Percentiles rank a stretch among this genome's conserved stretches.
These are phyloP conservation scores for Lentinula detonsa DNA, from an alignment of 768 basidiomycete genomes.

Conservation along the genomic window DNA sequence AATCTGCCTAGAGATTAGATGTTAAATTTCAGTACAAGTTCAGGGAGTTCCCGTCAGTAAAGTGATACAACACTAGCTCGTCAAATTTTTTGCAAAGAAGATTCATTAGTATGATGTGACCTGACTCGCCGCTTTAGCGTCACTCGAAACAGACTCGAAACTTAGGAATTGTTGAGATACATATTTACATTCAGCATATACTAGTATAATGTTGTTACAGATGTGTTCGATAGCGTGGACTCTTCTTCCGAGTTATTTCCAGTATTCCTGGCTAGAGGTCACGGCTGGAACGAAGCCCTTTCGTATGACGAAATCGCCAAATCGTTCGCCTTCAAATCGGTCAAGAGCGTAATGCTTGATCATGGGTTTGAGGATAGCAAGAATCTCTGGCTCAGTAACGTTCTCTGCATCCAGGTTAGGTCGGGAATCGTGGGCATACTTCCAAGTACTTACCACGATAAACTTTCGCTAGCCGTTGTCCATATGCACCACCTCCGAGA, in stretches of 20 bases:
- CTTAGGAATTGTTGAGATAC: too few relatives aligned
- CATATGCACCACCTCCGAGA: slow-evolving; percentile 92
- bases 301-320: slow-evolving; percentile 93
- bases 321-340: slow-evolving; percentile 79
- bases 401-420: slow-evolving; percentile 43
- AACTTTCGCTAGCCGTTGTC: slow-evolving; percentile 93
- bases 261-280: slow-evolving; percentile 65
- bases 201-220: too few relatives aligned
- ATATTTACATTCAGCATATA: too few relatives aligned
- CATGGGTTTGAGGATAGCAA: slow-evolving; percentile 86
- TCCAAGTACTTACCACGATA: slow-evolving; percentile 59
- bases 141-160: too few relatives aligned
- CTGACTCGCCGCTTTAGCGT: too few relatives aligned
- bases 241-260: neutral
- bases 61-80: too few relatives aligned
- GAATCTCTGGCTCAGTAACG: slow-evolving; percentile 87
- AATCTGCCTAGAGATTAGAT: too few relatives aligned
- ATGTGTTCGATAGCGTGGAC: neutral
- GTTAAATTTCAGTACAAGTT: too few relatives aligned
- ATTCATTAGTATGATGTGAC: too few relatives aligned
- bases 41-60: too few relatives aligned
- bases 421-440: neutral
- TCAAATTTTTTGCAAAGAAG: too few relatives aligned
- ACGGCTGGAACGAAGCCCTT: slow-evolving; percentile 87
- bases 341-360: slow-evolving; percentile 92